These are phyloP conservation scores for Phellinidium pouzarii DNA, from an alignment of 1,284 basidiomycete genomes.

Conservation along the genomic window DNA sequence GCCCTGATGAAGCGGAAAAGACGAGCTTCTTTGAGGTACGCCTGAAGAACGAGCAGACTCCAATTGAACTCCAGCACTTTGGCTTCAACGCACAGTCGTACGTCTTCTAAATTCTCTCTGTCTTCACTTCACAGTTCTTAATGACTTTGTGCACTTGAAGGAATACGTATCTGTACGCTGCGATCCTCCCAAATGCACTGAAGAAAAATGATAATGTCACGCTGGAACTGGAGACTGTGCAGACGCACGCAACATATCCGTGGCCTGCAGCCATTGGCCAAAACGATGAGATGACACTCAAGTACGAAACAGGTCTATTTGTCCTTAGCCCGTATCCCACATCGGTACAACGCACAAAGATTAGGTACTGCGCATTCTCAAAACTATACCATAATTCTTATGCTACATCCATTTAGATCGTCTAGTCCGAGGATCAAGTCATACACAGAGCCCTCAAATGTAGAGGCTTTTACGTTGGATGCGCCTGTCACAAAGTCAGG, in stretches of 20 bases:
- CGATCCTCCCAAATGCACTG: slow-evolving; percentile 40
- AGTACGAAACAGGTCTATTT: slow-evolving; percentile 70
- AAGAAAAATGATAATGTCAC: slow-evolving; percentile 55
- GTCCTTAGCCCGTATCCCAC: slow-evolving; percentile 82
- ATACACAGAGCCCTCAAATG: slow-evolving; percentile 54
- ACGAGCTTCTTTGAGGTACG: slow-evolving; percentile 79
- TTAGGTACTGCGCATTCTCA: slow-evolving; percentile 50
- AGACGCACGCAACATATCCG: slow-evolving; percentile 70
- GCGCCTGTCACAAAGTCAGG: slow-evolving; percentile 67
- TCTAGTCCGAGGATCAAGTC: slow-evolving; percentile 62
- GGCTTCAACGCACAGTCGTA: slow-evolving; percentile 46
- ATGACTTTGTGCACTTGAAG: slow-evolving; percentile 24
- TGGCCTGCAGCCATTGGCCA: slow-evolving; percentile 73
- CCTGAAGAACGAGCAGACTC: slow-evolving; percentile 59
- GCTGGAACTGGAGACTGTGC: slow-evolving; percentile 69
- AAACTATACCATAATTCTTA: slow-evolving; percentile 14
- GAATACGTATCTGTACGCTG: slow-evolving; percentile 33
- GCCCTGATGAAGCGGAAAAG: slow-evolving; percentile 51
- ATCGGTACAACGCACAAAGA: slow-evolving; percentile 77
- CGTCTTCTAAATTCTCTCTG: too few relatives aligned
- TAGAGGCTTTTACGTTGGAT: slow-evolving; percentile 52
- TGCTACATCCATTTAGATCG: slow-evolving; percentile 38
- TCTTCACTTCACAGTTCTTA: too few relatives aligned
- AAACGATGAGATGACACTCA: slow-evolving; percentile 73
- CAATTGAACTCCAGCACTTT: slow-evolving; percentile 50